These are phyloP conservation scores for Eutrema salsugineum DNA, from an alignment of 441 rosid species.

Conservation along the genomic window DNA sequence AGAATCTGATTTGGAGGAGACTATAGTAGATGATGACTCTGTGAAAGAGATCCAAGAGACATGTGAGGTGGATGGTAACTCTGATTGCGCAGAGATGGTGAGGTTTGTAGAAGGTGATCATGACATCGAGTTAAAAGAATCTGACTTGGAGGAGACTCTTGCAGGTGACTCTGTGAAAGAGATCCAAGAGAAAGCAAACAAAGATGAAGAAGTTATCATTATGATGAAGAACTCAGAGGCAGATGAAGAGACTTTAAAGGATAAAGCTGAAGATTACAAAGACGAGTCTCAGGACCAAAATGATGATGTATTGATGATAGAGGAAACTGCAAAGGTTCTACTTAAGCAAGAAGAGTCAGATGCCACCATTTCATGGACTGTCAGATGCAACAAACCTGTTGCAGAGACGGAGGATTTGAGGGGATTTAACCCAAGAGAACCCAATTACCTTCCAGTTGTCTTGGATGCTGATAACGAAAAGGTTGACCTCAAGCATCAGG, in stretches of 20 bases:
- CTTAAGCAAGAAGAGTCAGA: conserved; percentile 30
- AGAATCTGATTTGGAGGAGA: conserved; percentile 1
- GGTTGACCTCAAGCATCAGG: conserved; percentile 65
- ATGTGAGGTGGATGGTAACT: conserved; percentile 22
- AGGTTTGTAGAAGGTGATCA: conserved; percentile 20
- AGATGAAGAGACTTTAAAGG: conserved; percentile 28
- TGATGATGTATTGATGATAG: conserved; percentile 28
- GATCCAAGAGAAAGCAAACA: conserved; percentile 12
- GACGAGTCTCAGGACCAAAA: conserved; percentile 23
- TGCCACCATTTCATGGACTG: conserved; percentile 38
- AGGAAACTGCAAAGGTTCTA: neutral
- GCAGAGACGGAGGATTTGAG: conserved; percentile 37
- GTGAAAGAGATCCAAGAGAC: conserved; percentile 10
- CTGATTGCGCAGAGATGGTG: conserved; percentile 8
- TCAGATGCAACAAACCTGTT: conserved; percentile 31
- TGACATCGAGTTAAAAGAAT: neutral
- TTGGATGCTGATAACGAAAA: conserved; percentile 52
- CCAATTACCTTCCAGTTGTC: conserved; percentile 64
- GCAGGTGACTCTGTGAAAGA: conserved; percentile 5
- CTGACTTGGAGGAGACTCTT: conserved; percentile 6
- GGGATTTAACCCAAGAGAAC: conserved; percentile 74
- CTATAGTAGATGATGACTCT: neutral
- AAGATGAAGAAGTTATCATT: conserved; percentile 3
- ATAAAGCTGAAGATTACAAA: conserved; percentile 20
- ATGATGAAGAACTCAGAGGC: conserved; percentile 8